Conservation (phyloP, 257 asterid species). For the Ocimum tenuiflorum region DNA sequence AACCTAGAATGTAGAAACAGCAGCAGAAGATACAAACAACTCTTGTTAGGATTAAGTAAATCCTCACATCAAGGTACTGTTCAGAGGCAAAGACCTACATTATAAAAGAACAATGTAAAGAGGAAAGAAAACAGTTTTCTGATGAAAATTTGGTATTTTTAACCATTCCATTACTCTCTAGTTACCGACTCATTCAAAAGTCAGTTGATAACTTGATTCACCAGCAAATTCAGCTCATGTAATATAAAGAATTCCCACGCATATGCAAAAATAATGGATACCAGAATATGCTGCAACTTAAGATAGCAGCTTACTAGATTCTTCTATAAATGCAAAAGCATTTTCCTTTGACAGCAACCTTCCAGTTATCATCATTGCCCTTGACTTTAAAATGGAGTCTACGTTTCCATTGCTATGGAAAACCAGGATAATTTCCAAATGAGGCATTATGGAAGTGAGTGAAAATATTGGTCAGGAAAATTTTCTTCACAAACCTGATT, state of each 20-base stretch:
- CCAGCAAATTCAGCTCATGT: no score
- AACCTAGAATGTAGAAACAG: constrained; percentile 42
- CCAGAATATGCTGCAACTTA: not conserved
- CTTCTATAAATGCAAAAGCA: constrained; percentile 59
- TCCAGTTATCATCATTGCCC: constrained; percentile 89
- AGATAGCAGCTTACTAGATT: constrained; percentile 48
- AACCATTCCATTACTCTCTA: not conserved
- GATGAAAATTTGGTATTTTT: not conserved
- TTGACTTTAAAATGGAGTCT: constrained; percentile 73
- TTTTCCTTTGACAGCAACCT: constrained; percentile 80
- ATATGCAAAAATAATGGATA: not conserved
- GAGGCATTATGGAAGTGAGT: not conserved
- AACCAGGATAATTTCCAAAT: constrained; percentile 5
- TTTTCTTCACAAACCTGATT: constrained; percentile 51
- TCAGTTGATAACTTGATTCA: no score
- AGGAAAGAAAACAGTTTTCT: not conserved
- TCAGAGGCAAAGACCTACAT: not conserved
- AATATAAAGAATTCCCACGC: no score
- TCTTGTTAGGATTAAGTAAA: not conserved
- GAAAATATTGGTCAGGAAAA: not conserved
- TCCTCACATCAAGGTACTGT: not conserved
- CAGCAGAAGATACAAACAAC: constrained; percentile 14
- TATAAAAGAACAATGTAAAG: not conserved
- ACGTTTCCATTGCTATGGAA: constrained; percentile 52
- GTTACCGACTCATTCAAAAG: not conserved